A percentile compares a stretch with the other conserved stretches of the same genome.
Evolutionary conservation across 2,329 filamentous ascomycete genomes (phyloP).

Genomic region (Exserohilum turcica): DNA sequence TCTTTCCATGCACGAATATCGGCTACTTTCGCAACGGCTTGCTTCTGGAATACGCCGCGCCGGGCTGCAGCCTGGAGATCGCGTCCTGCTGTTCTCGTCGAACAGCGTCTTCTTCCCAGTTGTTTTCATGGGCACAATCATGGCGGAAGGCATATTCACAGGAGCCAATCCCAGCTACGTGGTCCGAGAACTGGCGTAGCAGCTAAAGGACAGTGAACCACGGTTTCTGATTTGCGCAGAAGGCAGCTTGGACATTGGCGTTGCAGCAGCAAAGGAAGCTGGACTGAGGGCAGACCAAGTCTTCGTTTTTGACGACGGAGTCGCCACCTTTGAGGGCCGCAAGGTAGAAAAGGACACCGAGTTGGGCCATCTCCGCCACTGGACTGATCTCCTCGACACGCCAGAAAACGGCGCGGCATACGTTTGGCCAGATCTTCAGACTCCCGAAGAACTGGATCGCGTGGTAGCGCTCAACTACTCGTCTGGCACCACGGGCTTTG

Average conservation of each 20-base stretch:
- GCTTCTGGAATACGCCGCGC: conserved; percentile 68
- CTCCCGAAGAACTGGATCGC: conserved; percentile 56
- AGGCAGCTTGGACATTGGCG: conserved; percentile 63
- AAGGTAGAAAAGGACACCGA: conserved; percentile 43
- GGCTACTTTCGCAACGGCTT: conserved; percentile 73
- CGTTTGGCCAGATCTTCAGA: conserved; percentile 64
- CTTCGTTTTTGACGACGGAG: conserved; percentile 68
- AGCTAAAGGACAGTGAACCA: conserved; percentile 73
- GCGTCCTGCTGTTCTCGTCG: conserved; percentile 73
- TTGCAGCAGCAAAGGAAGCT: conserved; percentile 67
- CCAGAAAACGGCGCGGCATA: conserved; percentile 60
- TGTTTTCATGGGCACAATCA: conserved; percentile 73
- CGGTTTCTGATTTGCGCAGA: conserved; percentile 69
- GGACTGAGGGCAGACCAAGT: conserved; percentile 62
- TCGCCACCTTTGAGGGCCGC: conserved; percentile 52
- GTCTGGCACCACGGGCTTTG: conserved; percentile 77
- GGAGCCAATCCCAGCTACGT: conserved; percentile 74
- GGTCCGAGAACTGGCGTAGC: conserved; percentile 73
- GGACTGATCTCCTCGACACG: conserved; percentile 63
- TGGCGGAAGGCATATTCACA: conserved; percentile 79
- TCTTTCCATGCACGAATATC: conserved; percentile 67
- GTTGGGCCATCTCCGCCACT: conserved; percentile 59
- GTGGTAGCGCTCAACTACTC: conserved; percentile 79
- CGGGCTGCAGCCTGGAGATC: conserved; percentile 68
- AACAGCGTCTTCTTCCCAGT: conserved; percentile 76